Evolutionary conservation across 2,329 filamentous ascomycete species (phyloP).

Genomic region (Diaporthe nobilis): DNA sequence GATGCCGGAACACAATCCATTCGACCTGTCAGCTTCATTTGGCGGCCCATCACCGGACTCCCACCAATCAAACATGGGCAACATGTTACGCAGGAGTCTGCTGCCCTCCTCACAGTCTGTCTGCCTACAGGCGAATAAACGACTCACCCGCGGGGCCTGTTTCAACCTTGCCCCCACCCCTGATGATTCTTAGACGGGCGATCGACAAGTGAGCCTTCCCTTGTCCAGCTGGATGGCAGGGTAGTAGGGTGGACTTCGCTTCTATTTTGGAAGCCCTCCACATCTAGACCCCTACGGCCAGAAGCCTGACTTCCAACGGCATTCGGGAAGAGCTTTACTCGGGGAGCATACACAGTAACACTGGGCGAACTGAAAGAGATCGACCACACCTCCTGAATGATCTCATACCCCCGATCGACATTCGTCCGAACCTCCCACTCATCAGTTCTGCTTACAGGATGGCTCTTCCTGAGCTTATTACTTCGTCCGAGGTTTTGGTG

Average conservation of each 20-base stretch:
- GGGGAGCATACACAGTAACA: background rate
- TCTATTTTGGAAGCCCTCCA: slow-evolving; percentile 26
- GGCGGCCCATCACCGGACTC: background rate
- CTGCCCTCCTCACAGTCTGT: background rate
- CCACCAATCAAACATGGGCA: background rate
- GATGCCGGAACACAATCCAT: background rate
- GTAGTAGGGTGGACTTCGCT: slow-evolving; percentile 15
- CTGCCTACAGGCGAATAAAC: background rate
- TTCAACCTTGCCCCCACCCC: slow-evolving; percentile 26
- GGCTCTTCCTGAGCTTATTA: background rate
- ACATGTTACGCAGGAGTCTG: background rate
- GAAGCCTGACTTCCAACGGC: background rate
- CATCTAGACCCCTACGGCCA: background rate
- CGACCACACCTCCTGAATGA: slow-evolving; percentile 19
- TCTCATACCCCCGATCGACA: slow-evolving; percentile 22
- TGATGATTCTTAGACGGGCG: slow-evolving; percentile 8
- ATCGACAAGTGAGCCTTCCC: slow-evolving; percentile 2
- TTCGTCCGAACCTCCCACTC: slow-evolving; percentile 27
- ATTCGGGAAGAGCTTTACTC: background rate
- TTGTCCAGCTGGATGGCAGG: slow-evolving; percentile 12
- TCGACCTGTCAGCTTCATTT: slow-evolving; percentile 8
- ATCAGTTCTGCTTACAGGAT: slow-evolving; percentile 8
- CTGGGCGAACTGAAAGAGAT: background rate
- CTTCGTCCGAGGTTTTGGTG: slow-evolving; percentile 12
- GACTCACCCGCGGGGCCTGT: background rate